Base-by-base conservation (phyloP, 2,329 filamentous ascomycete genomes). In the Penicillium crustosum region DNA sequence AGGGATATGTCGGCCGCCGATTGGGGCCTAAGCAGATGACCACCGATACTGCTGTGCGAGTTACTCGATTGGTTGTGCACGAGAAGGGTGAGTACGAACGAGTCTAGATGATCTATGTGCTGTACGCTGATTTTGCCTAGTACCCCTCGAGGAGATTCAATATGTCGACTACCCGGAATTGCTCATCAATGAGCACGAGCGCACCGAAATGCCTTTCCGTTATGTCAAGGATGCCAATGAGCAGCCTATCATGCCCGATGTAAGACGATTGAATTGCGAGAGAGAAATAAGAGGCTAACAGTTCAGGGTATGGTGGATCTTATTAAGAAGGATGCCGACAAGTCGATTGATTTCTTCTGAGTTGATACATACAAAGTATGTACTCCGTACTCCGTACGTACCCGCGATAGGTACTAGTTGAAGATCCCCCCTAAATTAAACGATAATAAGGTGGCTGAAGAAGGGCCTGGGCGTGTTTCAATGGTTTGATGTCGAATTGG, bases 1-100 rank as follows among this genome's bases (percentile, higher is more conserved):
- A 97, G 73, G 94, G 94, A 3, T 99, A 96, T 68, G 82, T 88
- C 57, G 92, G 93, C 57, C 87, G 94, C 53, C 84, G 94, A 57
- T 81, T 99, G 31, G 94, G 94, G 0, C 91, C 93, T 8, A 88
- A 93, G 67, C 94, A 99, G 77, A 97, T 99, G 93, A 97, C 94
- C 3, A 99, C 94, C 5, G 94, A 99, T 74, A 99, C 94, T 21
- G 94, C 94, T 5, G 94, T 97, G 50, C 85, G 94, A 65, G 93
- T 97, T 44, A 97, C 94, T 33, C 86, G 94, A 64, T 88, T 95
- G 66, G 89, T 97, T 6, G 87, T 93, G 12, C 89, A 96, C 70
- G 86, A 93, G 64, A 89, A 89, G 79, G 84, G 93, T 95, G 52
- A 56, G 50, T 57, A 13, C 5, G 6, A 27, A 47, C 17, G 6